Percentiles rank a stretch among this genome's conserved stretches.
Evolutionary conservation across 306 rosid genomes (phyloP).

Genomic region (Vigna radiata): DNA sequence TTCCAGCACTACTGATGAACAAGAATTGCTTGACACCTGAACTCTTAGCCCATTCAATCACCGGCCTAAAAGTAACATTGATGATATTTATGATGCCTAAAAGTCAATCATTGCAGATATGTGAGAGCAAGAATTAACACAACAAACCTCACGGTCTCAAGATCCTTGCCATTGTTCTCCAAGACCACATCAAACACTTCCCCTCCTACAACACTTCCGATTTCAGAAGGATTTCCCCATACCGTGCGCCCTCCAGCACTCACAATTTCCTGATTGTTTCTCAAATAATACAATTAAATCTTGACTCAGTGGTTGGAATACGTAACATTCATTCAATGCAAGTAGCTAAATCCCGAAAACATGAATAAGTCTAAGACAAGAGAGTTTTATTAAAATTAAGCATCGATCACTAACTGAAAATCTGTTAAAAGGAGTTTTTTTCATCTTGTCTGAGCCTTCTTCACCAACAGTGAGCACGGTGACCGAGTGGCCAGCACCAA

Average conservation of each 20-base stretch:
- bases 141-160: constrained; percentile 77
- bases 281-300: constrained; percentile 1
- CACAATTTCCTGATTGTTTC: constrained; percentile 76
- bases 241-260: constrained; percentile 82
- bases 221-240: constrained; percentile 85
- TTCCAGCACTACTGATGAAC: constrained; percentile 95
- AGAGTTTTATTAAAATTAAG: neutral
- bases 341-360: neutral
- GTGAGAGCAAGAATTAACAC: neutral
- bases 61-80: constrained; percentile 65
- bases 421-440: constrained; percentile 90
- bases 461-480: constrained; percentile 88
- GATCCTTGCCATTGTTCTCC: constrained; percentile 97
- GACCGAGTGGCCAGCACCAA: constrained; percentile 76
- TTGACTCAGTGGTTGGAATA: constrained; percentile 3
- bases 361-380: neutral
- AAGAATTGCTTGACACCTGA: constrained; percentile 88
- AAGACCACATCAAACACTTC: constrained; percentile 86
- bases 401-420: constrained; percentile 61
- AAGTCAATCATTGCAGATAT: constrained; percentile 25
- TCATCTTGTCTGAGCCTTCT: constrained; percentile 85
- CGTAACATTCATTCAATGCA: constrained; percentile 28
- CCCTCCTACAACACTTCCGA: constrained; percentile 70
- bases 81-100: constrained; percentile 20
- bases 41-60: constrained; percentile 92